These are phyloP conservation scores for Histomonas meleagridis DNA, from an alignment of 208 protist species.

Conservation along the genomic window DNA sequence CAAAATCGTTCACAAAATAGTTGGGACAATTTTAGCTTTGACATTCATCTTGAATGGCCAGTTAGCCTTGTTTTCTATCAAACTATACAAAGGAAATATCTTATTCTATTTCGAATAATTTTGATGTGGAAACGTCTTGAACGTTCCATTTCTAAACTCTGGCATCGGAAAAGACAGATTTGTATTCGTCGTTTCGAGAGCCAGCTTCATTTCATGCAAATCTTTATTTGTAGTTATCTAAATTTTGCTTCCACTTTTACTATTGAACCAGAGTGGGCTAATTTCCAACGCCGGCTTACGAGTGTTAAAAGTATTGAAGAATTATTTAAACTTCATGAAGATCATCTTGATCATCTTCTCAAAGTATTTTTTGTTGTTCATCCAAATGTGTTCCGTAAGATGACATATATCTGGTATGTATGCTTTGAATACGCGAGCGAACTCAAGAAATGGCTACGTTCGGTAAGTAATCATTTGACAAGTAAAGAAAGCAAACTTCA, in stretches of 20 bases:
- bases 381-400: background rate
- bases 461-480: background rate
- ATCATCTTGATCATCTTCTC: background rate
- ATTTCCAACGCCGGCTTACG: background rate
- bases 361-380: background rate
- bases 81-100: background rate
- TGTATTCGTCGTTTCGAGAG: background rate
- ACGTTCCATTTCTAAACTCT: background rate
- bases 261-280: background rate
- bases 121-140: constrained; percentile 12
- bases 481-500: background rate
- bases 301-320: background rate
- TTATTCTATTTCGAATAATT: background rate
- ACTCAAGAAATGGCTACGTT: background rate
- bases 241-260: background rate
- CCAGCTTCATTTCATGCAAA: background rate
- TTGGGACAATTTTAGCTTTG: background rate
- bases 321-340: background rate
- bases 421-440: background rate
- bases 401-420: background rate
- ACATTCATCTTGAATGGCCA: background rate
- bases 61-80: background rate
- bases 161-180: background rate
- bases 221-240: background rate
- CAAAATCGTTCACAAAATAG: background rate